Percentiles rank a stretch among this genome's conserved stretches.
These are phyloP conservation scores for Plenodomus tracheiphilus DNA, from an alignment of 2,329 filamentous ascomycete species.

Conservation along the genomic window DNA sequence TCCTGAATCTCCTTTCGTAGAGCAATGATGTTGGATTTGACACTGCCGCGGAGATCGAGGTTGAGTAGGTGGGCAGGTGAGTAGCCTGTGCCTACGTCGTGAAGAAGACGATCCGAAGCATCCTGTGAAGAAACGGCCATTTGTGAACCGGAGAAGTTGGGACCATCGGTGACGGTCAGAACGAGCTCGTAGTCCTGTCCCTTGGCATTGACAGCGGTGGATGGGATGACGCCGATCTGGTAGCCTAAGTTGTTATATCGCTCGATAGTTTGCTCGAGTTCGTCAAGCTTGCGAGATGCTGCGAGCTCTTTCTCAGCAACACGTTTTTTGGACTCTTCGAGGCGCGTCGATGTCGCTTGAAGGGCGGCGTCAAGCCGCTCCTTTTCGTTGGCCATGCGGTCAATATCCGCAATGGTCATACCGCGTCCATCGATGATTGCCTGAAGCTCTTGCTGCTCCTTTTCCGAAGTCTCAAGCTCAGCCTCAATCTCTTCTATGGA, in stretches of 20 bases:
- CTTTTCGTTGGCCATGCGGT: constrained; percentile 95
- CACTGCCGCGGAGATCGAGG: constrained; percentile 79
- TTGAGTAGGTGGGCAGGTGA: constrained; percentile 87
- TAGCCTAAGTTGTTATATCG: constrained; percentile 94
- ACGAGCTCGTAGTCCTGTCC: constrained; percentile 82
- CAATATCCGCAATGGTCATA: constrained; percentile 96
- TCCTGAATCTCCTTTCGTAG: constrained; percentile 93
- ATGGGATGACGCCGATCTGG: constrained; percentile 86
- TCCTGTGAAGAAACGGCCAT: constrained; percentile 50
- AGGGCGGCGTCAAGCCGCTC: constrained; percentile 90
- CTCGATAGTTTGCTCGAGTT: constrained; percentile 87
- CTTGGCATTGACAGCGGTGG: constrained; percentile 81
- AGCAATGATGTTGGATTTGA: constrained; percentile 76
- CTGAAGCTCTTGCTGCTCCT: constrained; percentile 79
- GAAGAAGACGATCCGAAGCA: constrained; percentile 73
- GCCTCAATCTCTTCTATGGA: constrained; percentile 83
- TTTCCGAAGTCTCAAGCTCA: constrained; percentile 79
- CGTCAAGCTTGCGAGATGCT: constrained; percentile 81
- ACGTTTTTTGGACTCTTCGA: constrained; percentile 83
- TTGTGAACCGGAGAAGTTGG: constrained; percentile 68
- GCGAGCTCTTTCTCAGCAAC: constrained; percentile 87
- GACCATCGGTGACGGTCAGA: constrained; percentile 76
- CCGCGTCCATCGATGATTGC: constrained; percentile 88
- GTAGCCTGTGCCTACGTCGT: constrained; percentile 82
- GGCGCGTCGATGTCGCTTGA: constrained; percentile 71